Conservation (phyloP, 1,284 basidiomycete species). For the Fomitopsis schrenkii region DNA sequence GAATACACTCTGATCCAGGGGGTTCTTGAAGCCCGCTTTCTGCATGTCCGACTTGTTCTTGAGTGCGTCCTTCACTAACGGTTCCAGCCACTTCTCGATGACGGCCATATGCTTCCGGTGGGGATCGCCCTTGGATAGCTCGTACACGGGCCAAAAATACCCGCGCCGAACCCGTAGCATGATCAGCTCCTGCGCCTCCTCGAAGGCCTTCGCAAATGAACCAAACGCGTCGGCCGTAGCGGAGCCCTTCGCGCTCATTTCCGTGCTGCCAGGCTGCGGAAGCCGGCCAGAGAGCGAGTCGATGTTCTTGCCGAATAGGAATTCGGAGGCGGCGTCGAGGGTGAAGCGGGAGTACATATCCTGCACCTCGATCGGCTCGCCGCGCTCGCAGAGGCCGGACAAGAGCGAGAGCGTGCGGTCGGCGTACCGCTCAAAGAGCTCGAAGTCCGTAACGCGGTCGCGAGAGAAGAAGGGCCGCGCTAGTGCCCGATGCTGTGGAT, state of each 20-base stretch:
- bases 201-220: conserved; percentile 61
- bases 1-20: conserved; percentile 55
- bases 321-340: conserved; percentile 67
- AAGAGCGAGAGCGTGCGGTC: conserved; percentile 46
- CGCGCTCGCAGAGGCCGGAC: conserved; percentile 31
- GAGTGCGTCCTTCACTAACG: conserved; percentile 52
- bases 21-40: conserved; percentile 33
- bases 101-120: conserved; percentile 45
- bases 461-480: conserved; percentile 72
- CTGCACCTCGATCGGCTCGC: conserved; percentile 53
- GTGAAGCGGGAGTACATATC: conserved; percentile 69
- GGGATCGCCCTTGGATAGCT: conserved; percentile 56
- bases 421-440: conserved; percentile 58
- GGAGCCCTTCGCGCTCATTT: conserved; percentile 55
- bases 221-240: conserved; percentile 57
- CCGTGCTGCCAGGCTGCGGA: conserved; percentile 41
- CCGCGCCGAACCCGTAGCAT: conserved; percentile 52
- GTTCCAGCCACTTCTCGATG: conserved; percentile 58
- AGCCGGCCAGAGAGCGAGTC: conserved; percentile 54
- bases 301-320: conserved; percentile 60
- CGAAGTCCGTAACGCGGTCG: conserved; percentile 66
- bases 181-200: conserved; percentile 53
- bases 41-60: conserved; percentile 39
- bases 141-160: conserved; percentile 64
- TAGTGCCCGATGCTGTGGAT: conserved; percentile 54